phyloP scores from a whole-genome alignment of 495 filamentous ascomycete species.

The Podospora conica region DNA sequence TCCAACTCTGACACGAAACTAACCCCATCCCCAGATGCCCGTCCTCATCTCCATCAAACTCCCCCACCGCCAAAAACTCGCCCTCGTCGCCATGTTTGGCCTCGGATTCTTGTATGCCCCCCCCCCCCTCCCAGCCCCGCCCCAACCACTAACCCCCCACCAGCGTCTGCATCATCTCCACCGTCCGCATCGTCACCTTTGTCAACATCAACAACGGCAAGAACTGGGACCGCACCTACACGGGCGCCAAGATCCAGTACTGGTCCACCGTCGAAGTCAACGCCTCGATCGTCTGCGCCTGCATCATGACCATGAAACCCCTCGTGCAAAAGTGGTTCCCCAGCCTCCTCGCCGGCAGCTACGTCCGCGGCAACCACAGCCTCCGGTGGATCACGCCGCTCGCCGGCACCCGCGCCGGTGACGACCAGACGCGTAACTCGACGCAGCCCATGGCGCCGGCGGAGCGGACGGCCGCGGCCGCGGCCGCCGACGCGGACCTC shows the following conservation, averaged over 20 bases:
- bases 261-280: constrained; percentile 29
- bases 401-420: neutral
- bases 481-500: constrained; percentile 2
- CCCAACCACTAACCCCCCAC: neutral
- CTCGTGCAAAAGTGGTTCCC: constrained; percentile 24
- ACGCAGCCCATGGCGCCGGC: neutral
- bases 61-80: constrained; percentile 23
- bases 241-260: constrained; percentile 21
- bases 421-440: neutral
- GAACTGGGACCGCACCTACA: constrained; percentile 21
- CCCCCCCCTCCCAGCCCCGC: too few relatives aligned
- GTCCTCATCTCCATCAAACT: constrained; percentile 22
- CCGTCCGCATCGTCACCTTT: constrained; percentile 21
- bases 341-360: constrained; percentile 12
- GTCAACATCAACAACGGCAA: constrained; percentile 10
- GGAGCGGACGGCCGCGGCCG: neutral
- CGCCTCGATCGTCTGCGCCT: constrained; percentile 24
- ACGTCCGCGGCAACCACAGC: constrained; percentile 13
- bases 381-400: constrained; percentile 25
- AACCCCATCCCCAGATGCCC: constrained; percentile 14
- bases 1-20: neutral
- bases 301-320: constrained; percentile 29
- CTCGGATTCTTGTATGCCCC: constrained; percentile 25
- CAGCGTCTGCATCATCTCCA: constrained; percentile 27
- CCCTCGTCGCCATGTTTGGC: constrained; percentile 25